These are phyloP conservation scores for Aureobasidium sp. DNA, from an alignment of 2,329 filamentous ascomycete species.

Conservation along the genomic window DNA sequence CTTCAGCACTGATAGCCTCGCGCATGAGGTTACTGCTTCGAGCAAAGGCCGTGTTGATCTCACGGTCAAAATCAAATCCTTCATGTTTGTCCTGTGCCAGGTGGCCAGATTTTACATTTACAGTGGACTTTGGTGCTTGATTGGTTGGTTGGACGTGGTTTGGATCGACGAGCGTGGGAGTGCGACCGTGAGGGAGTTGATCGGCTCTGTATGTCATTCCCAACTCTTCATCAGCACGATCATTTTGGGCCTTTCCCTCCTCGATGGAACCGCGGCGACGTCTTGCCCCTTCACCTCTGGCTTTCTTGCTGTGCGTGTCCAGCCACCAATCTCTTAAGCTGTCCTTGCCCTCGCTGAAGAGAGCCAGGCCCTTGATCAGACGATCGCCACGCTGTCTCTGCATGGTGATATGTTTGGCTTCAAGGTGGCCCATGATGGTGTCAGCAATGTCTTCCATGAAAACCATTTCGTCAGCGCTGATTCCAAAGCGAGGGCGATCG, in stretches of 20 bases:
- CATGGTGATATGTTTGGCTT: conserved; percentile 37
- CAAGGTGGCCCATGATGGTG: conserved; percentile 52
- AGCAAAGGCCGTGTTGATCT: conserved; percentile 28
- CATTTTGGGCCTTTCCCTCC: not conserved
- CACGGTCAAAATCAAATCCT: conserved; percentile 11
- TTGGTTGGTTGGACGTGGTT: not conserved
- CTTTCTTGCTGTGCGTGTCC: conserved; percentile 9
- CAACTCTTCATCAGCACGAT: conserved; percentile 16
- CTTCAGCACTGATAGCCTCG: conserved; percentile 37
- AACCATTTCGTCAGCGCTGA: conserved; percentile 41
- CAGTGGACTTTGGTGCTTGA: not conserved
- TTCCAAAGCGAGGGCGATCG: conserved; percentile 44
- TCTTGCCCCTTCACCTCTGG: conserved; percentile 2
- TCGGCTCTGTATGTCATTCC: conserved; percentile 12
- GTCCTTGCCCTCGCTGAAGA: conserved; percentile 28
- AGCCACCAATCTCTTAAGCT: conserved; percentile 22
- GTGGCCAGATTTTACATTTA: not conserved
- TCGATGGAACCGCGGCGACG: conserved; percentile 4
- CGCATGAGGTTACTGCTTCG: conserved; percentile 40
- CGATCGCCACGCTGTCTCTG: conserved; percentile 45
- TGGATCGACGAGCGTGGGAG: not conserved
- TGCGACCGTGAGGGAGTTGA: not conserved
- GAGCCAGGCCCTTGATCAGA: conserved; percentile 45
- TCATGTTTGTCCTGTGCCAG: conserved; percentile 19
- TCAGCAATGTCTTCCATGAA: conserved; percentile 50